phyloP scores from a whole-genome alignment of 805 yeast genomes.

The Candida ascalaphidarum region DNA sequence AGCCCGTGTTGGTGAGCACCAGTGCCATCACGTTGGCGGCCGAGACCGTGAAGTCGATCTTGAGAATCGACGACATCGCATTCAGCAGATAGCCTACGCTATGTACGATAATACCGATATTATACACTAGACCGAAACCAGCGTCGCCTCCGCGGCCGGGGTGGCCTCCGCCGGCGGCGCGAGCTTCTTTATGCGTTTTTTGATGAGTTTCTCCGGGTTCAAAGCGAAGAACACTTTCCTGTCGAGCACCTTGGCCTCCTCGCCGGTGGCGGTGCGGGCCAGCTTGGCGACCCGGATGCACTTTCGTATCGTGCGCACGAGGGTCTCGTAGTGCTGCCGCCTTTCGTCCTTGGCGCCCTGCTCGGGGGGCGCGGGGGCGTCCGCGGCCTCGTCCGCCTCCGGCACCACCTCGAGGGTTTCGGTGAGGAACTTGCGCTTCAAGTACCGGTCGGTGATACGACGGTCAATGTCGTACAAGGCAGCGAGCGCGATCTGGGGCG shows the following conservation, averaged over 20 bases:
- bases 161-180: too few relatives aligned
- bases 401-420: conserved; percentile 6
- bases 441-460: conserved; percentile 55
- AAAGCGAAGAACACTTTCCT: conserved; percentile 55
- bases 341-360: conserved; percentile 1
- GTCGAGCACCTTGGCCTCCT: conserved; percentile 55
- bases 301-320: conserved; percentile 36
- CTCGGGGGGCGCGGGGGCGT: conserved; percentile 1
- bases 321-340: conserved; percentile 29
- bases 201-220: conserved; percentile 47
- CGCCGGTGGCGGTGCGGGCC: conserved; percentile 40
- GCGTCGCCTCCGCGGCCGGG: too few relatives aligned
- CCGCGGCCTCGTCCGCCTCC: conserved; percentile 4
- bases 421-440: conserved; percentile 50
- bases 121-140: too few relatives aligned
- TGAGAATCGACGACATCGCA: conserved; percentile 95
- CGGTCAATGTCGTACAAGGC: conserved; percentile 65
- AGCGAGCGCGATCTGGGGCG: conserved; percentile 93
- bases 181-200: conserved; percentile 22
- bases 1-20: conserved; percentile 90
- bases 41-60: conserved; percentile 90
- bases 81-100: conserved; percentile 27
- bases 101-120: background rate
- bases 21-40: conserved; percentile 93
- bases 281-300: conserved; percentile 42